Base-by-base conservation (phyloP, 2,329 filamentous ascomycete species). In the Zasmidium citrigriseum region DNA sequence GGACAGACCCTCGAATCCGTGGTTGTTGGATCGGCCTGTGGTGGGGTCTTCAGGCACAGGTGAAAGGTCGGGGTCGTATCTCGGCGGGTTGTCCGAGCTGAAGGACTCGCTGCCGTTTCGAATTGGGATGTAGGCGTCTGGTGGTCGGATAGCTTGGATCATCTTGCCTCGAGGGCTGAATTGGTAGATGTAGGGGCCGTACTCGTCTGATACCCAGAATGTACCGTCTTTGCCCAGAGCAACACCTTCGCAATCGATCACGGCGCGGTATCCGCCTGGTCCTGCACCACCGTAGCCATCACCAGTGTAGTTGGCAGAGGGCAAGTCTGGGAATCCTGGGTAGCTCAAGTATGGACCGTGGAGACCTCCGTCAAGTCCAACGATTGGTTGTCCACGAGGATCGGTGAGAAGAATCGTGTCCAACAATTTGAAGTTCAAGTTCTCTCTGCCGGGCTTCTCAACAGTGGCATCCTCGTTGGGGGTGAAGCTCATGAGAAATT, bases 1-100 rank as follows among this genome's bases (percentile, higher is more conserved):
- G 0, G 86, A 87, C 50, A 91, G 73, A 0, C 85, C 88, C 72
- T 91, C 89, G 50, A 91, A 84, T n/a, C 89, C 88, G 70, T 90
- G 87, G 72, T 91, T 91, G 72, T 91, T 90, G 55, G 81, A 78
- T 20, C 89, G 82, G 12, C 89, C 89, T 0, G 81, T 81, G 1
- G 80, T 77, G 0, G 86, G 84, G 62, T 88, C 78, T 14, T 75
- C 78, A 0, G 88, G 88, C 2, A 71, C 73, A 1, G 84, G 78
- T 10, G 74, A 69, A 16, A 78, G 68, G 14, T 78, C 70, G 0
- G 78, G 77, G 53, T 85, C 71, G 68, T 88, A 89, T 50, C 83
- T 76, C 2, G 87, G 86, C 0, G 88, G 83, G 12, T 82, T 86
- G 64, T 86, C 80, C 11, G 88, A 83, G 52, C 81, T 84, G 78